Base-by-base conservation (phyloP, 164 flowering plant genomes). In the Litsea cubeba region DNA sequence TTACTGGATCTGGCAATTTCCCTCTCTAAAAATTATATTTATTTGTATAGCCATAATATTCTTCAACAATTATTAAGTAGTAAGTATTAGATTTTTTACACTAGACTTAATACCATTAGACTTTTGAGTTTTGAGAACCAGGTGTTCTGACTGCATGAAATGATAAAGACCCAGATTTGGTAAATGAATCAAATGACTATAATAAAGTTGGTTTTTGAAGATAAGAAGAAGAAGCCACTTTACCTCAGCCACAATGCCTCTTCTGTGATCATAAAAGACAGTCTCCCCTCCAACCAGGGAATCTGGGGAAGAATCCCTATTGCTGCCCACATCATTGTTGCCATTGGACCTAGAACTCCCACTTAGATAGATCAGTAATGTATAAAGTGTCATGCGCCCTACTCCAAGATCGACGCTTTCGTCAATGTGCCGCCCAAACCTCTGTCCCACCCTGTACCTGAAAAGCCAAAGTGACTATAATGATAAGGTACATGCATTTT, bases 341-440 rank as follows among this genome's bases (percentile, higher is more conserved):
- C 79, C 46, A 77, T 84, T 89, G 35, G 79, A 20, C 71, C 79
- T 83, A 1, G 74, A 65, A 71, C 79, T 86, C 50, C 99, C 99
- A 82, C 87, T 90, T 32, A 95, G 82, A 78, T 95, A 95, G 73
- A 95, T 82, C 71, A 95, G 78, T 79, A 95, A 76, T 26, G 99
- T 95, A 79, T 95, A 95, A 64, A 85, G 80, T 3, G 98, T 93
- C 40, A 80, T 81, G 68, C 81, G 85, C 26, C 98, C 96, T 3
- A 83, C 90, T 65, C 86, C 94, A 79, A 93, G 87, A 81, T 89
- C 84, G 78, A 85, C 86, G 74, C 99, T 93, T 84, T 92, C 99
- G 87, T 95, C 99, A 75, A 95, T 93, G 76, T 95, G 99, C 46
- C 88, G 79, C 23, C 98, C 98, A 86, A 95, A 93, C 22, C 89